Base-by-base conservation (phyloP, 495 filamentous ascomycete species). In the Hypomontagnella submonticulosa region DNA sequence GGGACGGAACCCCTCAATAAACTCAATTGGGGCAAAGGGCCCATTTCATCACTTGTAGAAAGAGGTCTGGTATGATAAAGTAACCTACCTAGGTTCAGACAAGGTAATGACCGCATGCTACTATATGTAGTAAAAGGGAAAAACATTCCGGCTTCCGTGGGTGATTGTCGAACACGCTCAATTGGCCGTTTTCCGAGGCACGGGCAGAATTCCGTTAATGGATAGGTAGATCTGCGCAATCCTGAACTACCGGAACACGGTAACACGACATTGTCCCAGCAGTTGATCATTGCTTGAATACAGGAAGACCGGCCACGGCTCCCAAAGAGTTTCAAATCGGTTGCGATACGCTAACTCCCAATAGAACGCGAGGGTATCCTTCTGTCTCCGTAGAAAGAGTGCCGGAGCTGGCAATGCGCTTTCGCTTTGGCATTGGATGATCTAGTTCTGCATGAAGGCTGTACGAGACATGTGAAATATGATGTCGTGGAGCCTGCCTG, bases 241-340 rank as follows among this genome's bases (percentile, higher is more conserved):
- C 37, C 36, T 41, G 23, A 37, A 15, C 30, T 46, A 27, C 61
- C 47, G 53, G 49, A 12, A 47, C 41, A 32, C 18, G 27, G 61
- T 61, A 55, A 59, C 47, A 63, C 34, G 23, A 44, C 59, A 63
- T 56, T 18, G 18, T 42, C 59, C 36, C 27, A 38, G 59, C 15
- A 65, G 60, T 65, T 69, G 61, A 69, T 69, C 54, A 57, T 55
- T 55, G 38, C 61, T 57, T 57, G 60, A 46, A 52, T 56, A 40
- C n/a, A 69, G 61, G 61, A 69, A 69, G 56, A 54, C 51, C 61
- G 66, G 61, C 61, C 41, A 62, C 44, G 48, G 46, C 61, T 70
- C 66, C 66, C 61, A 70, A 54, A n/a, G 19, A 57, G 23, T 60
- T 66, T 61, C 36, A 11, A 63, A 38, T 38, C 5, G n/a, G 36